Evolutionary conservation across 1,139 yeast genomes (phyloP), one percentile per base, ranked within the genome.

Genomic region (Scheffersomyces parashehatae): DNA sequence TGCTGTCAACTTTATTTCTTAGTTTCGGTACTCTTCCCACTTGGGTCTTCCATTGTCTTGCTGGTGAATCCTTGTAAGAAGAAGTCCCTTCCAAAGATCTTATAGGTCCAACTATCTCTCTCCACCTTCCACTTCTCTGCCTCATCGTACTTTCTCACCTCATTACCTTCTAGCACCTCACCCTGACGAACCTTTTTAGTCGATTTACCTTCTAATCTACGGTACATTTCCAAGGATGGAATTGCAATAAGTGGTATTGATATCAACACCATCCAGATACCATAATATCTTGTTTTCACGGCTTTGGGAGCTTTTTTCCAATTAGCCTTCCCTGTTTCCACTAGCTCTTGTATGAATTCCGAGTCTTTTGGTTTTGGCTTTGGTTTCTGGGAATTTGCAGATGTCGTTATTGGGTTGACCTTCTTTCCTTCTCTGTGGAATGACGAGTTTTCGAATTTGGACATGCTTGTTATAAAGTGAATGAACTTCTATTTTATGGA

Each of bases 21-120:
- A 13, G 7, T 28, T 39, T 15, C 35, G 10, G n/a, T 7, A 9
- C 15, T 31, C 26, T 20, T 29, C 42, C 24, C n/a, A 45, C 46
- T n/a, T 8, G 35, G 35, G 7, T 45, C 45, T 14, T 54, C 53
- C 69, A 73, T 68, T 4, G 79, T 71, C 45, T 62, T 68, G 50
- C 77, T 72, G 12, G 79, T 74, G 44, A 71, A 70, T 14, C 79
- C 79, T 44, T 74, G 79, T 42, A 72, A 59, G 49, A 69, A 74
- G 56, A 68, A 73, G 47, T 74, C 79, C 41, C 55, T 60, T 1
- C 79, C 79, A 52, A 74, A 74, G 12, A 73, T 42, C 49, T 59
- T 64, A 52, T 70, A 73, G 68, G 66, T 60, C 45, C 64, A 52
- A 47, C 75, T 68, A 36, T 67, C 58, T 50, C 59, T 64, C 51